Conservation (phyloP, 2,329 filamentous ascomycete genomes). For the Cladosporium sp. region DNA sequence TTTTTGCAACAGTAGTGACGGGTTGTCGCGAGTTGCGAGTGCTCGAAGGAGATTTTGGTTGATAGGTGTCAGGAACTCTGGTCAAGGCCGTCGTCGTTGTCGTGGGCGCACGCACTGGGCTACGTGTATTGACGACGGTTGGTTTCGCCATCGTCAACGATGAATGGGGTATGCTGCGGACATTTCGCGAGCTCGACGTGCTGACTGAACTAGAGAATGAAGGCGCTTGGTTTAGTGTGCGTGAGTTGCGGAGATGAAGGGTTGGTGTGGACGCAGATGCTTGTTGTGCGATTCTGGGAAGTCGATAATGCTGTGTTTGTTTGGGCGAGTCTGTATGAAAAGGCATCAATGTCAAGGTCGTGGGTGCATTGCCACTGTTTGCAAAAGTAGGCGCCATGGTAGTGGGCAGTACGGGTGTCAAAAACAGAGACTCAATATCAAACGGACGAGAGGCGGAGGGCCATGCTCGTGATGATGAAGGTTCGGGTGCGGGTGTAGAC, state of each 20-base stretch:
- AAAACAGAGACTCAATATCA: background rate
- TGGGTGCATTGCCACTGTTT: background rate
- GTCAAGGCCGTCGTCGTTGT: background rate
- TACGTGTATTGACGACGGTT: conserved; percentile 3
- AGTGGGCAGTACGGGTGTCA: background rate
- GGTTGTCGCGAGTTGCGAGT: background rate
- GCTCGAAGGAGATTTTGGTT: background rate
- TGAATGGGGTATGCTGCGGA: background rate
- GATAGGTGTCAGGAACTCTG: background rate
- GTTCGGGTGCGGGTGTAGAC: background rate
- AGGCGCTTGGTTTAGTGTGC: background rate
- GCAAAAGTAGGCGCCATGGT: conserved; percentile 1
- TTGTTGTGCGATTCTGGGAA: background rate
- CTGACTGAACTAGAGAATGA: background rate
- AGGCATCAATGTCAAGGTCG: background rate
- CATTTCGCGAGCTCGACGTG: background rate
- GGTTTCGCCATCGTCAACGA: background rate
- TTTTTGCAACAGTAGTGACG: background rate
- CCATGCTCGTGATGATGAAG: background rate
- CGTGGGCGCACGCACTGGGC: background rate
- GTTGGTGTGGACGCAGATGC: background rate
- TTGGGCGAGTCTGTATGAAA: conserved; percentile 1
- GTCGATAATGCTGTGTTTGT: background rate
- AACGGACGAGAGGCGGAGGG: background rate
- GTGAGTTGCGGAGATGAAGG: background rate